These are phyloP conservation scores for Aspergillus nanangensis DNA, from an alignment of 495 filamentous ascomycete genomes.

Conservation along the genomic window DNA sequence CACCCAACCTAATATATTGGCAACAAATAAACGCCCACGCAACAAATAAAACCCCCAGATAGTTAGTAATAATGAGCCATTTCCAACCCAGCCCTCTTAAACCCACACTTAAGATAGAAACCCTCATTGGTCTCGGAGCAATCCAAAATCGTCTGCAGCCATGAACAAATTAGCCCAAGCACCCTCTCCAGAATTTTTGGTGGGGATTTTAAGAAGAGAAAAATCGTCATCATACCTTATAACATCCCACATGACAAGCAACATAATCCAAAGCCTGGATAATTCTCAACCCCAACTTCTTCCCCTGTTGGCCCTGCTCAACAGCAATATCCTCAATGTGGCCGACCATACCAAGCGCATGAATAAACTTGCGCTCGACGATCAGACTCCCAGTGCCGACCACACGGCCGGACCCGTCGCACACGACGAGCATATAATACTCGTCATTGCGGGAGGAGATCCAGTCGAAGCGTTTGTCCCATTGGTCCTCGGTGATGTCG, in stretches of 20 bases:
- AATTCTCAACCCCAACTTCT: slow-evolving; percentile 87
- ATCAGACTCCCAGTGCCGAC: slow-evolving; percentile 87
- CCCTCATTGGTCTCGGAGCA: slow-evolving; percentile 86
- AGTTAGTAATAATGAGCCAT: slow-evolving; percentile 97
- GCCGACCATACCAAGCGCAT: slow-evolving; percentile 59
- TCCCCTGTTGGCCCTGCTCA: slow-evolving; percentile 88
- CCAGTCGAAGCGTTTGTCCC: slow-evolving; percentile 78
- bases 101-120: slow-evolving; percentile 98
- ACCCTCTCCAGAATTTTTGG: neutral
- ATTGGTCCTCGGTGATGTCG: slow-evolving; percentile 71
- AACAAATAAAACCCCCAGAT: too few relatives aligned
- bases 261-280: slow-evolving; percentile 93
- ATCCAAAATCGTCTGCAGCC: slow-evolving; percentile 60
- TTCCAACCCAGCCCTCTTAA: slow-evolving; percentile 85
- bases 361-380: slow-evolving; percentile 60
- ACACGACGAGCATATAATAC: slow-evolving; percentile 82
- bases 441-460: slow-evolving; percentile 72
- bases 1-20: too few relatives aligned
- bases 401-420: slow-evolving; percentile 62
- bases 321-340: slow-evolving; percentile 99
- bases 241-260: slow-evolving; percentile 80
- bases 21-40: too few relatives aligned
- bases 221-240: slow-evolving; percentile 61
- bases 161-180: slow-evolving; percentile 8
- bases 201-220: slow-evolving; percentile 8